These are phyloP conservation scores for Hymenoscyphus infarciens DNA, from an alignment of 2,329 filamentous ascomycete species.

Conservation along the genomic window DNA sequence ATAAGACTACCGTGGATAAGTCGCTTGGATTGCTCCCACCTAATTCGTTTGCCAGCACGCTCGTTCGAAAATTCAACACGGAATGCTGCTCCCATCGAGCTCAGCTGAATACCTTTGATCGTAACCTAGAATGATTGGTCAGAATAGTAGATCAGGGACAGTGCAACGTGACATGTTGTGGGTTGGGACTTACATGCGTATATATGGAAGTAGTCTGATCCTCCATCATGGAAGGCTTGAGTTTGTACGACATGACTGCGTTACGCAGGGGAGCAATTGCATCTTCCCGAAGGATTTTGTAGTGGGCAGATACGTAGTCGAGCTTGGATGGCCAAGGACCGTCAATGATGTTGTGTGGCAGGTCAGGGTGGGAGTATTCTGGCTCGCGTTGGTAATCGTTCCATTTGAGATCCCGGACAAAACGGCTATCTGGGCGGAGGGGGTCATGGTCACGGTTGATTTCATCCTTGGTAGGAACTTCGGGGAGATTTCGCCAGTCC, in stretches of 20 bases:
- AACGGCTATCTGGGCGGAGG: neutral
- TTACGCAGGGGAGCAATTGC: constrained; percentile 64
- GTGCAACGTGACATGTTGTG: neutral
- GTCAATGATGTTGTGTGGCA: constrained; percentile 52
- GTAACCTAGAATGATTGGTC: constrained; percentile 51
- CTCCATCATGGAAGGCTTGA: constrained; percentile 55
- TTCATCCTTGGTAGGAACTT: constrained; percentile 52
- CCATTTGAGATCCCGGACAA: constrained; percentile 18
- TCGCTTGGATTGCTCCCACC: constrained; percentile 56
- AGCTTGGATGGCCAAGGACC: constrained; percentile 57
- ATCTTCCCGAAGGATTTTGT: constrained; percentile 73
- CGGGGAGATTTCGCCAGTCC: constrained; percentile 41
- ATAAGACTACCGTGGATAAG: constrained; percentile 52
- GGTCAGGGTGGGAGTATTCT: constrained; percentile 16
- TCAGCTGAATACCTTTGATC: constrained; percentile 62
- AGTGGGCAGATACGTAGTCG: constrained; percentile 69
- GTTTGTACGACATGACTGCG: constrained; percentile 56
- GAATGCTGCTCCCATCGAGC: constrained; percentile 59
- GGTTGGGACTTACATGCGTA: constrained; percentile 52
- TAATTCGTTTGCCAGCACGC: constrained; percentile 61
- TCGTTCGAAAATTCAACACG: constrained; percentile 68
- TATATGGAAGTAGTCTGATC: constrained; percentile 60
- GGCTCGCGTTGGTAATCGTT: constrained; percentile 26
- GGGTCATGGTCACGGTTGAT: constrained; percentile 37
- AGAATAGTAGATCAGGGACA: neutral